Percentiles rank a stretch among this genome's conserved stretches.
phyloP scores from a whole-genome alignment of 768 basidiomycete species.

The Kwoniella heveanensis region DNA sequence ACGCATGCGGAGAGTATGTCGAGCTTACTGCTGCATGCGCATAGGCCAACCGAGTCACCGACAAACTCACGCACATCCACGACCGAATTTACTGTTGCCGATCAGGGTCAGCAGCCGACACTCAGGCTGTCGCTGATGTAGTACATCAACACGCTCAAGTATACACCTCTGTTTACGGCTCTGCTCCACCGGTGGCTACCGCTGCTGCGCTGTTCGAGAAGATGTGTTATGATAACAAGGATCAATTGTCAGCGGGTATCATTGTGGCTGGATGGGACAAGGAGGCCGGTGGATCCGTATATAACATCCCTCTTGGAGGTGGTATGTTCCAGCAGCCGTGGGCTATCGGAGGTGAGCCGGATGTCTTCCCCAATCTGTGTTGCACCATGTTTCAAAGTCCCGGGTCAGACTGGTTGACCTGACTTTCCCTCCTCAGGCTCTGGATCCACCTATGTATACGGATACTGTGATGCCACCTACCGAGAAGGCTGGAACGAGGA shows the following conservation, averaged over 20 bases:
- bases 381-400: no score
- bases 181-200: constrained; percentile 74
- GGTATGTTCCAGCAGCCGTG: constrained; percentile 96
- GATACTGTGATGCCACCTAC: constrained; percentile 98
- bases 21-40: background rate
- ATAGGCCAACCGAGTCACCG: constrained; percentile 95
- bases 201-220: constrained; percentile 82
- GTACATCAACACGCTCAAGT: constrained; percentile 82
- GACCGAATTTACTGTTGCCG: constrained; percentile 99
- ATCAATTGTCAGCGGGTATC: constrained; percentile 82
- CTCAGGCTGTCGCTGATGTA: constrained; percentile 87
- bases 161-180: constrained; percentile 66
- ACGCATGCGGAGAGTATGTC: no score
- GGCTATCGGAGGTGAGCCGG: constrained; percentile 85
- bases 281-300: constrained; percentile 84
- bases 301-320: constrained; percentile 95
- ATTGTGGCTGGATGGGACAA: constrained; percentile 99
- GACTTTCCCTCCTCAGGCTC: constrained; percentile 64
- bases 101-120: constrained; percentile 96
- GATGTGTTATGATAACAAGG: constrained; percentile 93
- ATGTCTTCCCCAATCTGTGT: background rate
- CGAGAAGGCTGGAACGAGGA: constrained; percentile 86
- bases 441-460: constrained; percentile 97
- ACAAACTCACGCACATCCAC: constrained; percentile 94
- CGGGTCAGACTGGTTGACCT: no score